These are phyloP conservation scores for Wallacemonas collosoma DNA, from an alignment of 208 protist species.

Conservation along the genomic window DNA sequence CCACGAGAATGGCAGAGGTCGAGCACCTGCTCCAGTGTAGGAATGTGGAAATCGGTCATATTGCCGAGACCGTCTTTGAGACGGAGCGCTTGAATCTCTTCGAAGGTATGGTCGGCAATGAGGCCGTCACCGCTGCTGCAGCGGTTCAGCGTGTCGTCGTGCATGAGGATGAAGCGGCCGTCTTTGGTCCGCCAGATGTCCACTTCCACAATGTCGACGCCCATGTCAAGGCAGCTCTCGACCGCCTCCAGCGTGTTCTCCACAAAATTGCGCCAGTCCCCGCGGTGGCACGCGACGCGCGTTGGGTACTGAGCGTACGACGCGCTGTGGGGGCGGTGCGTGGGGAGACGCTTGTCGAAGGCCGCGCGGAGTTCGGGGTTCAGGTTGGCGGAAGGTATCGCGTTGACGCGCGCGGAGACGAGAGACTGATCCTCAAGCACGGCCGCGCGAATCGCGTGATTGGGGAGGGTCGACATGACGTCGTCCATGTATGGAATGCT, in stretches of 20 bases:
- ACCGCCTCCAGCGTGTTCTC: conserved; percentile 79
- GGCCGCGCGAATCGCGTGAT: conserved; percentile 1
- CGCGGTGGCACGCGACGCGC: conserved; percentile 66
- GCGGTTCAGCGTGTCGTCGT: conserved; percentile 70
- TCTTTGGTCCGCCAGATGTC: conserved; percentile 68
- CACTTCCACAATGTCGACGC: conserved; percentile 67
- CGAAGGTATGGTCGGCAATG: conserved; percentile 52
- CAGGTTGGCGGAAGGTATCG: conserved; percentile 26
- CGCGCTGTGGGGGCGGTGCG: conserved; percentile 10
- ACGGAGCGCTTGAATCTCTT: conserved; percentile 44
- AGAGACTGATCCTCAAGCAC: conserved; percentile 16
- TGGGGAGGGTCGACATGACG: conserved; percentile 3
- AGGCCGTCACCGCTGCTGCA: conserved; percentile 45
- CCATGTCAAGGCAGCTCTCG: conserved; percentile 65
- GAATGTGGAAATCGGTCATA: conserved; percentile 71
- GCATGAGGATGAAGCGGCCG: conserved; percentile 61
- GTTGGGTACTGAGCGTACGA: conserved; percentile 30
- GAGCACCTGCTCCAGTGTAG: conserved; percentile 59
- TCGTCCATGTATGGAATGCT: not conserved
- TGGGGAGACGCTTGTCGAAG: conserved; percentile 16
- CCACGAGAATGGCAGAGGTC: conserved; percentile 31
- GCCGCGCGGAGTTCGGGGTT: conserved; percentile 30
- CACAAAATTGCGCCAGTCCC: conserved; percentile 74
- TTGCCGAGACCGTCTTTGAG: conserved; percentile 73
- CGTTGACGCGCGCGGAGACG: conserved; percentile 15